These are phyloP conservation scores for Debaryomyces sp. DNA, from an alignment of 1,139 yeast genomes.

Conservation along the genomic window DNA sequence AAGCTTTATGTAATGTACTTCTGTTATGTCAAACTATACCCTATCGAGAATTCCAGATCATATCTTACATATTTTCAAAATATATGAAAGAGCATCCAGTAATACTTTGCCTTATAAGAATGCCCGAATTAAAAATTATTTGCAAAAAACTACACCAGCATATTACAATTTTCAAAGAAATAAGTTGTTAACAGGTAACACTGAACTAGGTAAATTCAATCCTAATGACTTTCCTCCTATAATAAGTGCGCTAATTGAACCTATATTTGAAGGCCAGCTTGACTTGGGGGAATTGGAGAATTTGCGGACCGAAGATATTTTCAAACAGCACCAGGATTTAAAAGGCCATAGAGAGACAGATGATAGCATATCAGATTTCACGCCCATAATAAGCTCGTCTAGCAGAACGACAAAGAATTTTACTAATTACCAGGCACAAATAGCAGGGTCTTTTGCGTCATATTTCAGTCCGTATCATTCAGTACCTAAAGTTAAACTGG, in stretches of 20 bases:
- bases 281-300: constrained; percentile 17
- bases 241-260: constrained; percentile 18
- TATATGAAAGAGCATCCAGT: constrained; percentile 15
- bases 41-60: constrained; percentile 13
- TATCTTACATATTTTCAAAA: constrained; percentile 12
- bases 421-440: constrained; percentile 25
- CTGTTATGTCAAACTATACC: constrained; percentile 14
- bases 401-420: constrained; percentile 18
- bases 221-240: constrained; percentile 26
- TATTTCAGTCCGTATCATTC: constrained; percentile 21
- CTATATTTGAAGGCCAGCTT: constrained; percentile 21
- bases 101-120: constrained; percentile 11
- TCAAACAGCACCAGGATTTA: constrained; percentile 8
- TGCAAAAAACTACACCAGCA: constrained; percentile 20
- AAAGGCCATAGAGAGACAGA: background rate
- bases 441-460: constrained; percentile 25
- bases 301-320: constrained; percentile 18
- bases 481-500: constrained; percentile 16
- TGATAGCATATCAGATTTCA: constrained; percentile 2
- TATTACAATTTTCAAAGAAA: constrained; percentile 22
- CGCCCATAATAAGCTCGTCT: constrained; percentile 15
- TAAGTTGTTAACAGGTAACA: constrained; percentile 18
- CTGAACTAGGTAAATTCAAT: constrained; percentile 13
- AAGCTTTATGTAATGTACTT: background rate
- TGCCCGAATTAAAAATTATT: constrained; percentile 15